These are phyloP conservation scores for Salvia splendens DNA, from an alignment of 257 asterid species.

Conservation along the genomic window DNA sequence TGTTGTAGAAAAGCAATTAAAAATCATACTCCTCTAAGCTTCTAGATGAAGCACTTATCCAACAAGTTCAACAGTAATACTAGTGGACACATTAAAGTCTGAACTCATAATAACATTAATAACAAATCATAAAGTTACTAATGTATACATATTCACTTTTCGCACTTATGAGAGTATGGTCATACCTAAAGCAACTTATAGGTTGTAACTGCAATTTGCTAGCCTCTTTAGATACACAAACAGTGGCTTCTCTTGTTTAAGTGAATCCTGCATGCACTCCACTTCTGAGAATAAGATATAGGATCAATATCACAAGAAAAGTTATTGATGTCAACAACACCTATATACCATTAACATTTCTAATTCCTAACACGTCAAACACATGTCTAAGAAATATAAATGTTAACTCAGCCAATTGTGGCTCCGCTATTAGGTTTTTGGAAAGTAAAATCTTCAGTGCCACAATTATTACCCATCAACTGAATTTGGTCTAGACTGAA, in stretches of 20 bases:
- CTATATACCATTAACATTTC: not conserved
- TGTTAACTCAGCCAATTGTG: too few species aligned
- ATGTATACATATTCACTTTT: not conserved
- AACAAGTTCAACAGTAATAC: slow-evolving; percentile 1
- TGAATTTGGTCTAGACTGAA: slow-evolving; percentile 11
- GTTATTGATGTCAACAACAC: not conserved
- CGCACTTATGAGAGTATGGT: not conserved
- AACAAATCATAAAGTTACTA: too few species aligned
- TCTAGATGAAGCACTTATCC: not conserved
- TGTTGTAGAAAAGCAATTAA: too few species aligned
- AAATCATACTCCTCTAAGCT: slow-evolving; percentile 1
- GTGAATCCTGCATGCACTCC: not conserved
- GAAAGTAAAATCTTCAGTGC: not conserved
- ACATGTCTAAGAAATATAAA: too few species aligned
- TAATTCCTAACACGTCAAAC: too few species aligned
- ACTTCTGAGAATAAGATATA: not conserved
- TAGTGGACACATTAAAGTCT: not conserved
- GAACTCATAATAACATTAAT: not conserved
- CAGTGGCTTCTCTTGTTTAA: slow-evolving; percentile 9
- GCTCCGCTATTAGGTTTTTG: too few species aligned
- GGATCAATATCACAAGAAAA: not conserved
- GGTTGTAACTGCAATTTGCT: slow-evolving; percentile 13
- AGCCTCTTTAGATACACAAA: not conserved
- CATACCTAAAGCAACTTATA: slow-evolving; percentile 10
- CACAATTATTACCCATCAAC: not conserved